Evolutionary conservation across 306 rosid genomes (phyloP), one percentile per base, ranked within the genome.

Genomic region (Chamaecrista fasciculata): DNA sequence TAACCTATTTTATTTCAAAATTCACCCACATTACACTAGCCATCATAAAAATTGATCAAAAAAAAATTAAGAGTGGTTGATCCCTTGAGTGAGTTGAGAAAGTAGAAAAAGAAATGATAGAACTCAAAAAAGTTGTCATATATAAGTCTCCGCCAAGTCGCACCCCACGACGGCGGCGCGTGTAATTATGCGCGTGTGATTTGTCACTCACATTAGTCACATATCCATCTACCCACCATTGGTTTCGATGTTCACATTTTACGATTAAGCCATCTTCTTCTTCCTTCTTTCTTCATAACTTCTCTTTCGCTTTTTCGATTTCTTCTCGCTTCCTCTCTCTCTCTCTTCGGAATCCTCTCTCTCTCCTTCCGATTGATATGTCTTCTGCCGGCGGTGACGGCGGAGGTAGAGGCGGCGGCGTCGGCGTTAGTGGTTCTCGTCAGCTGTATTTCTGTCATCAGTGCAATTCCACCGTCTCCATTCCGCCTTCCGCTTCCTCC

Each of bases 371-470:
- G 21, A 52, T 34, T 64, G 78, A 52, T 71, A 86, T 89, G 96
- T 86, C 96, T 72, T 76, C 80, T 2, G 66, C 79, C 72, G 84
- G 71, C 37, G 86, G 83, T 16, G 66, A 47, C 66, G 80, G 58
- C 51, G 76, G 48, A 43, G 62, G 36, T 6, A 73, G 70, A 5
- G 71, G 61, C 0, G 39, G 62, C 34, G 67, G 66, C 3, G 46
- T 33, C 34, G 37, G 57, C 29, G 67, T 43, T 11, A 62, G 58
- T 28, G 80, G 61, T 52, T 66, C 86, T 57, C 72, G 85, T 53
- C 85, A 69, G 62, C 84, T 72, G 1, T 89, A 76, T 76, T 89
- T 82, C 66, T 89, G 96, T 80, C 44, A 89, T 47, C 49, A 81
- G 78, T 89, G 96, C 81, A 50, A 61, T 49, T 58, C 71, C 47